Base-by-base conservation (phyloP, 73 alveolate species). In the Paramecium pentaurelia region DNA sequence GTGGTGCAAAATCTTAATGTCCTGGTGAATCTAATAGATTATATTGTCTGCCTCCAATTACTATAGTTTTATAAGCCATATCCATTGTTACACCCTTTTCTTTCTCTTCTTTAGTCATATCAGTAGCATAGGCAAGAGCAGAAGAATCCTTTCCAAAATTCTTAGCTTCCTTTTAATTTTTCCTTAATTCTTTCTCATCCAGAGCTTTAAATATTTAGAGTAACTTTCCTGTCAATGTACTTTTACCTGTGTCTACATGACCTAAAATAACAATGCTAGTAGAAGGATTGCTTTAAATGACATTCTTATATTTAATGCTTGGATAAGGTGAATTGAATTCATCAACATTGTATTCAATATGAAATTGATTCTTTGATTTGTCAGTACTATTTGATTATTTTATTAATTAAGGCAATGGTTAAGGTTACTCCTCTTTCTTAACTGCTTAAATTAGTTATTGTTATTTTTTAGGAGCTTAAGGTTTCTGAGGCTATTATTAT, bases 21-120 rank as follows among this genome's bases (percentile, higher is more conserved):
- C 99, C 99, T 9, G 99, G 99, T 16, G 99, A 99, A 94, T 98
- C 99, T 84, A 98, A 88, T 7, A 99, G 95, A 47, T 96, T 83
- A 60, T 97, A 77, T 37, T 94, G 94, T 92, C 95, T 94, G 58
- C 64, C 93, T 42, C 94, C 93, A 45, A 99, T 95, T 59, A 93
- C 86, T 36, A 93, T 95, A n/a, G 86, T 42, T 88, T 97, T 97
- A 77, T 88, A 95, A 54, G 97, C 98, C 32, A 98, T 98, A 93
- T 98, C 99, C 86, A 98, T 97, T 42, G 99, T 98, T 45, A 98
- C 99, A 9, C 99, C 99, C 28, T 99, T 93, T 93, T 95, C 95
- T 44, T 99, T 87, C 88, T 97, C 99, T 77, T 95, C 99, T 28
- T 86, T 54, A 10, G 59, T 38, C 70, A 32, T 45, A 86, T 86